Percentiles rank a stretch among this genome's conserved stretches.
phyloP scores from a whole-genome alignment of 352 stramenopile species.

The Pythium monospermum region DNA sequence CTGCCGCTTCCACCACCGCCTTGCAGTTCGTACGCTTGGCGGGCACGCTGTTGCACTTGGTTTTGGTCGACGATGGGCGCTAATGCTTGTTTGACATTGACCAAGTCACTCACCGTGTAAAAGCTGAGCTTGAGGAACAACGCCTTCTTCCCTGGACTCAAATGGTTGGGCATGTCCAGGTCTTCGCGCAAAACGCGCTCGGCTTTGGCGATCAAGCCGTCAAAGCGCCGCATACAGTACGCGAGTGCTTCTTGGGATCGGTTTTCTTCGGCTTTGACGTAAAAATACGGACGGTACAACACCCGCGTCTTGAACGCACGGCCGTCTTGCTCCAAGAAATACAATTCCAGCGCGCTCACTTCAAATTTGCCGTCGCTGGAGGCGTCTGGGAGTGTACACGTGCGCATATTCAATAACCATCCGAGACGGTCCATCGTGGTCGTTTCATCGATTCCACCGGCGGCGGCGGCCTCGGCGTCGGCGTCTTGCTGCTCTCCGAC shows the following conservation, averaged over 20 bases:
- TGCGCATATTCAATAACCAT: slow-evolving; percentile 70
- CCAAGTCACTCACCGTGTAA: slow-evolving; percentile 66
- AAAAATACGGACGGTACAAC: slow-evolving; percentile 97
- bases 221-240: slow-evolving; percentile 83
- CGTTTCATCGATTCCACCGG: neutral
- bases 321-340: slow-evolving; percentile 93
- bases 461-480: slow-evolving; percentile 16
- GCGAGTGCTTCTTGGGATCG: slow-evolving; percentile 66
- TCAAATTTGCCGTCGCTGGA: slow-evolving; percentile 60
- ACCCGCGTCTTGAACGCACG: slow-evolving; percentile 95
- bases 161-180: slow-evolving; percentile 87
- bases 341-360: slow-evolving; percentile 91
- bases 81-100: slow-evolving; percentile 62
- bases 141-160: slow-evolving; percentile 73
- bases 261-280: slow-evolving; percentile 72
- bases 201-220: slow-evolving; percentile 76
- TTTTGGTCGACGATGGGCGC: slow-evolving; percentile 60
- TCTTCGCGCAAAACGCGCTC: slow-evolving; percentile 84
- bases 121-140: slow-evolving; percentile 91
- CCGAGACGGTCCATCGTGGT: slow-evolving; percentile 36
- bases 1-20: slow-evolving; percentile 8
- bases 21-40: slow-evolving; percentile 71
- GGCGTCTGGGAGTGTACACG: slow-evolving; percentile 50
- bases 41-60: slow-evolving; percentile 47
- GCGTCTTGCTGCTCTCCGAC: slow-evolving; percentile 41